A percentile compares a stretch with the other conserved stretches of the same genome.
Evolutionary conservation across 108 stramenopile species (phyloP).

Genomic region (Tribonema minus): DNA sequence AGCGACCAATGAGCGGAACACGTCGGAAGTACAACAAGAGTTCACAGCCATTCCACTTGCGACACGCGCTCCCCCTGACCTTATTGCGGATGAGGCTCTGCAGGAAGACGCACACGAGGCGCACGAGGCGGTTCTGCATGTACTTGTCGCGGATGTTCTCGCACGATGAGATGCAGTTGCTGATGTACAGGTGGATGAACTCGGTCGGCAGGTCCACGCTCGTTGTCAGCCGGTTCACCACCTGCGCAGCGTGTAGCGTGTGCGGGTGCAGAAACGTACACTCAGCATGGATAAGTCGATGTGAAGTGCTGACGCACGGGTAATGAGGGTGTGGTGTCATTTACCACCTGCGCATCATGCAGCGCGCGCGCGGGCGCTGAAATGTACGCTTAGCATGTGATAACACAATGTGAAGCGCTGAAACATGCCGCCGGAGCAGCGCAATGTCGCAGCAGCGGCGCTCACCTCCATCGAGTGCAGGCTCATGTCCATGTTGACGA

Average conservation of each 20-base stretch:
- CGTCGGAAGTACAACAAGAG: too few relatives aligned
- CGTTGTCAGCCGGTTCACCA: slow-evolving; percentile 50
- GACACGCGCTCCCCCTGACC: neutral
- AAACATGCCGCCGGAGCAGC: too few relatives aligned
- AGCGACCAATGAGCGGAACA: too few relatives aligned
- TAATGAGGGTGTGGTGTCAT: too few relatives aligned
- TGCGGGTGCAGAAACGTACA: neutral
- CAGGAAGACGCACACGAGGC: slow-evolving; percentile 91
- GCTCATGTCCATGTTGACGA: slow-evolving; percentile 96
- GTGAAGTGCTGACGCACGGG: too few relatives aligned
- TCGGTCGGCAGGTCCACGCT: slow-evolving; percentile 78
- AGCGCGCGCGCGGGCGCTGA: too few relatives aligned
- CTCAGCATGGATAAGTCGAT: too few relatives aligned
- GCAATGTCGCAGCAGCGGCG: too few relatives aligned
- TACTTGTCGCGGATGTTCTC: slow-evolving; percentile 87
- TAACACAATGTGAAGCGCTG: too few relatives aligned
- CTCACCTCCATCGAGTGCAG: slow-evolving; percentile 92
- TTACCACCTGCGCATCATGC: too few relatives aligned
- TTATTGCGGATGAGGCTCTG: slow-evolving; percentile 87
- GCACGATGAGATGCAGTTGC: slow-evolving; percentile 87
- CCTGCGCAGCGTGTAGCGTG: slow-evolving; percentile 79
- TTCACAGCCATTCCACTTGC: too few relatives aligned
- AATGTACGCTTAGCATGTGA: too few relatives aligned
- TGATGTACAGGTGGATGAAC: slow-evolving; percentile 89
- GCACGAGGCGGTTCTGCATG: slow-evolving; percentile 83